These are phyloP conservation scores for Rhinocladiella similis DNA, from an alignment of 2,329 filamentous ascomycete genomes.

Conservation along the genomic window DNA sequence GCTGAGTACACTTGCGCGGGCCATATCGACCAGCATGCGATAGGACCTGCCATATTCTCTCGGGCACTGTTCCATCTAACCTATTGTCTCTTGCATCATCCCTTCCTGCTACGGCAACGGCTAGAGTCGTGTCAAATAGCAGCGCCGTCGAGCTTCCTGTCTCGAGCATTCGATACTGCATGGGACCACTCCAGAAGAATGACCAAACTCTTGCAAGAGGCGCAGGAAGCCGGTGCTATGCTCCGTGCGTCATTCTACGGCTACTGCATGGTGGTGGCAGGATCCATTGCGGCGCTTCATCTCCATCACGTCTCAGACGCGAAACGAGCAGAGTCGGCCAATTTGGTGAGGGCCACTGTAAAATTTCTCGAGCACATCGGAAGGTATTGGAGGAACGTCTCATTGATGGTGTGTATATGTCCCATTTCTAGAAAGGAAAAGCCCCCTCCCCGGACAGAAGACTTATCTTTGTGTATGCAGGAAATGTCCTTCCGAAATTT, in stretches of 20 bases:
- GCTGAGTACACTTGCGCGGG: background rate
- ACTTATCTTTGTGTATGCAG: background rate
- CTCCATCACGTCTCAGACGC: background rate
- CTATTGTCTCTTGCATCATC: conserved; percentile 39
- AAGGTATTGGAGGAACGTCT: background rate
- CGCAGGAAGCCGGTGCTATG: background rate
- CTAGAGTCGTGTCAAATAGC: conserved; percentile 30
- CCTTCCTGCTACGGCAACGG: conserved; percentile 35
- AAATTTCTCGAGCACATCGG: background rate
- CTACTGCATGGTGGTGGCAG: background rate
- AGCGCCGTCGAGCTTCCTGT: conserved; percentile 26
- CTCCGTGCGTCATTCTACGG: background rate
- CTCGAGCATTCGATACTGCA: background rate
- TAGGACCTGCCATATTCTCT: conserved; percentile 35
- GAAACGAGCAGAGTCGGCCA: background rate
- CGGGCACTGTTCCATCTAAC: conserved; percentile 37
- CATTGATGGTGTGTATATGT: background rate
- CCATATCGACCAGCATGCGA: conserved; percentile 26
- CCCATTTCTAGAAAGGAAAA: too few species aligned
- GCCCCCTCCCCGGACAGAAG: background rate
- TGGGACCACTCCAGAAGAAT: background rate
- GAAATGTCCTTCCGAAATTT: background rate
- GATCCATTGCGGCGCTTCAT: background rate
- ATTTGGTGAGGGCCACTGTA: background rate
- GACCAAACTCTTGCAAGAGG: background rate